phyloP scores from a whole-genome alignment of 1,284 basidiomycete genomes.

The Ganoderma lucidum region DNA sequence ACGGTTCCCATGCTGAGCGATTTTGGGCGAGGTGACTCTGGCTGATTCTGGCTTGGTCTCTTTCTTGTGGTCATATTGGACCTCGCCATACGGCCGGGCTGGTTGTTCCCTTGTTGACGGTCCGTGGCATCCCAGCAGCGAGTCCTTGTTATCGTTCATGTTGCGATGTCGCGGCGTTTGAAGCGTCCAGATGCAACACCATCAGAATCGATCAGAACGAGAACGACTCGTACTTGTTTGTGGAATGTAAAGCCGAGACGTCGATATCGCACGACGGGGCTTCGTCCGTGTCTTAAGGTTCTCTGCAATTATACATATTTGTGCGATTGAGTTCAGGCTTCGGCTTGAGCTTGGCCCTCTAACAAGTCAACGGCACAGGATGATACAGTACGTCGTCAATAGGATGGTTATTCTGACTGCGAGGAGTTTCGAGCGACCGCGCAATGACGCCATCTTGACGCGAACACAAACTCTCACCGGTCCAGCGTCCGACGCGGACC shows the following conservation, averaged over 20 bases:
- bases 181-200: background rate
- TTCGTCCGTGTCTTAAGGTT: background rate
- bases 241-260: background rate
- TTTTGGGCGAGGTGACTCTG: background rate
- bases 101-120: background rate
- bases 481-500: background rate
- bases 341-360: background rate
- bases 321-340: background rate
- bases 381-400: background rate
- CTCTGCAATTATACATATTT: background rate
- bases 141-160: slow-evolving; percentile 1
- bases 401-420: background rate
- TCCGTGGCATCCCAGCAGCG: background rate
- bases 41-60: background rate
- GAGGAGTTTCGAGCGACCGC: background rate
- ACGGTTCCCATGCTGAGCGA: background rate
- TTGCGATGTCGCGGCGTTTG: background rate
- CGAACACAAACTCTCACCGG: slow-evolving; percentile 5
- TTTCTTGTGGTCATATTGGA: background rate
- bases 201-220: slow-evolving; percentile 9
- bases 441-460: slow-evolving; percentile 16
- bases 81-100: background rate
- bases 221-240: background rate
- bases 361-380: background rate
- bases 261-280: background rate